phyloP scores from a whole-genome alignment of 768 basidiomycete genomes.

The Hygrocybe coccinea region DNA sequence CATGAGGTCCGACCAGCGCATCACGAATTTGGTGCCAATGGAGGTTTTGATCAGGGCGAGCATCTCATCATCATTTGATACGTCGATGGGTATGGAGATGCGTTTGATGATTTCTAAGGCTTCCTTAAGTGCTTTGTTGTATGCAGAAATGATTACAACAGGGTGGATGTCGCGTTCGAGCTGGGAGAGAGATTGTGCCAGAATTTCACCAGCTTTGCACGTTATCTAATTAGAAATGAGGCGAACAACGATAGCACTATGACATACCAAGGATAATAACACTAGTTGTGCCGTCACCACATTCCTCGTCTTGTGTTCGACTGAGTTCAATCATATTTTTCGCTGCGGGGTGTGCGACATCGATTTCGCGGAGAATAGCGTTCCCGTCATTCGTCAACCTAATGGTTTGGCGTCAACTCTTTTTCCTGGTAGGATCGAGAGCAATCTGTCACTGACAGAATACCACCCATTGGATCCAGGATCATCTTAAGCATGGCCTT shows the following conservation, averaged over 20 bases:
- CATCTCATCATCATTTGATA: constrained; percentile 83
- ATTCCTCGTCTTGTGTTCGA: constrained; percentile 97
- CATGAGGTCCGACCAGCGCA: constrained; percentile 97
- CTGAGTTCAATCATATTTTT: constrained; percentile 99
- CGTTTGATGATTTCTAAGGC: constrained; percentile 83
- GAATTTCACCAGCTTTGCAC: constrained; percentile 79
- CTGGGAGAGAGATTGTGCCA: constrained; percentile 88
- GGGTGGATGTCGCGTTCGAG: constrained; percentile 97
- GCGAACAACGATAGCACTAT: not conserved
- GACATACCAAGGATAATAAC: constrained; percentile 90
- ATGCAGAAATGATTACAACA: constrained; percentile 96
- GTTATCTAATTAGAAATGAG: not conserved
- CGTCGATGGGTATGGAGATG: constrained; percentile 88
- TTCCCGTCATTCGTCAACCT: constrained; percentile 99
- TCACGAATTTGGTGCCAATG: constrained; percentile 97
- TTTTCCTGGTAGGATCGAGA: constrained; percentile 1
- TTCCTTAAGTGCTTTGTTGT: constrained; percentile 92
- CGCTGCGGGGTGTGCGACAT: constrained; percentile 97
- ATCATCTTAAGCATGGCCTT: constrained; percentile 99
- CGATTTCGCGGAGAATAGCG: constrained; percentile 95
- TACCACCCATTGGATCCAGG: constrained; percentile 98
- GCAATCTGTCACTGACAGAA: constrained; percentile 77
- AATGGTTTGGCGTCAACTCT: constrained; percentile 7
- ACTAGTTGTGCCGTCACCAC: constrained; percentile 96
- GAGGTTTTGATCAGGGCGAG: constrained; percentile 95